Evolutionary conservation across 2,329 filamentous ascomycete species (phyloP), one percentile per base, ranked within the genome.

Genomic region (Colletotrichum kahawae): DNA sequence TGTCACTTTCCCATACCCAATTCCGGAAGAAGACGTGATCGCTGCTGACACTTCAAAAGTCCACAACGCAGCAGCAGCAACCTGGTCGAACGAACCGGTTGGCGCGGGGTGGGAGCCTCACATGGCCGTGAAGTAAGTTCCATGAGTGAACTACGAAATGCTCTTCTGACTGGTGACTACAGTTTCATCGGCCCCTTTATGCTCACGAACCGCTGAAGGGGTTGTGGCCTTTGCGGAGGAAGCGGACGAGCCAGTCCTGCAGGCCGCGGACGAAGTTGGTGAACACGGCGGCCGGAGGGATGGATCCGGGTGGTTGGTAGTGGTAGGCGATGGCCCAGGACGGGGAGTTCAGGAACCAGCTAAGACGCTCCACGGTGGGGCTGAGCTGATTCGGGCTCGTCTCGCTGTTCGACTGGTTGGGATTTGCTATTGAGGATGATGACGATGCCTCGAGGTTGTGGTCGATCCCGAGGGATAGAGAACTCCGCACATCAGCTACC

Each of bases 101-200:
- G 75, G 70, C 2, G 72, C 57, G 0, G 76, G 76, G 18, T 82
- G 78, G 76, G 80, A 82, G 56, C 38, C 67, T 12, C 70, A 74
- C 33, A 80, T 82, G 79, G 71, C 78, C 16, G 66, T 69, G 13
- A 77, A 76, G 80, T 81, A 71, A 24, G 74, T 76, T 34, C 27
- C 14, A 5, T 4, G 13, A 21, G 31, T 24, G 13, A 4, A n/a
- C 13, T 9, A n/a, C 12, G 14, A 33, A 7, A 33, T 14, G 1
- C 8, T 63, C 65, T 67, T 10, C 77, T 70, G 31, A 21, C 18
- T 18, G 7, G 14, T 4, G 7, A 2, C 3, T 4, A 4, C 21
- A 82, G 80, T 38, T 72, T 78, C 29, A 34, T 81, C 6, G 80
- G 80, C 1, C 78, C 77, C 10, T 81, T 79, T 31, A 33, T 78